phyloP scores from a whole-genome alignment of 1,284 basidiomycete genomes.

The Pyrrhoderma lamaoense region DNA sequence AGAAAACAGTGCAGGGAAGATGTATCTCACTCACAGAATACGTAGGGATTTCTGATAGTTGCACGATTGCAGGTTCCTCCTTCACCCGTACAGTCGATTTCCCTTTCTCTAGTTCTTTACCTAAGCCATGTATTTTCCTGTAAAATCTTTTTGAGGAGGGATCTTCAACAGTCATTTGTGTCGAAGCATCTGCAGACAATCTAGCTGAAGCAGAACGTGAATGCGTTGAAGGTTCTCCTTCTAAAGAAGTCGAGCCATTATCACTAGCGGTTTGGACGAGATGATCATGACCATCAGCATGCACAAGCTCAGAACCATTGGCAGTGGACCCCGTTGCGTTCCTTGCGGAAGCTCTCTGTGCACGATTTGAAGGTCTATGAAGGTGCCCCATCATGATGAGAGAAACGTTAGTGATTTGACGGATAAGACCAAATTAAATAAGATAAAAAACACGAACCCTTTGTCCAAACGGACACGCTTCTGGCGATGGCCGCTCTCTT shows the following conservation, averaged over 20 bases:
- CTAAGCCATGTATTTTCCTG: conserved; percentile 26
- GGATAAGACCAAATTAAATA: background rate
- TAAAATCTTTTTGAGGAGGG: conserved; percentile 31
- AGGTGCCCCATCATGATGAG: too few species aligned
- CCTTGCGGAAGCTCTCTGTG: conserved; percentile 69
- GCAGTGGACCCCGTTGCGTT: conserved; percentile 31
- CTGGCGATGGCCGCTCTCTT: conserved; percentile 46
- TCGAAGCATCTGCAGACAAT: conserved; percentile 20
- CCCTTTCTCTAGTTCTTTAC: conserved; percentile 24
- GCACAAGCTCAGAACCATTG: conserved; percentile 28
- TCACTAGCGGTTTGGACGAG: conserved; percentile 16
- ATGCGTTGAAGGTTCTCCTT: conserved; percentile 9
- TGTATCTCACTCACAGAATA: conserved; percentile 24
- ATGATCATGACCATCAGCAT: too few species aligned
- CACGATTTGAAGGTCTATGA: conserved; percentile 43
- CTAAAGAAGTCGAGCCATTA: conserved; percentile 24
- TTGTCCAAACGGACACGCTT: conserved; percentile 68
- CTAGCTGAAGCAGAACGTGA: conserved; percentile 12
- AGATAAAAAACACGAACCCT: conserved; percentile 40
- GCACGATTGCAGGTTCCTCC: conserved; percentile 47
- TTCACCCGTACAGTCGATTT: conserved; percentile 45
- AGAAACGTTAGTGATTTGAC: background rate
- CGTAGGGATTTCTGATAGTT: conserved; percentile 23
- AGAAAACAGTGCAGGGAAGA: background rate
- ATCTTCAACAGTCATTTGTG: conserved; percentile 23